Conservation (phyloP, 352 stramenopile genomes). For the Pythium periplocum region DNA sequence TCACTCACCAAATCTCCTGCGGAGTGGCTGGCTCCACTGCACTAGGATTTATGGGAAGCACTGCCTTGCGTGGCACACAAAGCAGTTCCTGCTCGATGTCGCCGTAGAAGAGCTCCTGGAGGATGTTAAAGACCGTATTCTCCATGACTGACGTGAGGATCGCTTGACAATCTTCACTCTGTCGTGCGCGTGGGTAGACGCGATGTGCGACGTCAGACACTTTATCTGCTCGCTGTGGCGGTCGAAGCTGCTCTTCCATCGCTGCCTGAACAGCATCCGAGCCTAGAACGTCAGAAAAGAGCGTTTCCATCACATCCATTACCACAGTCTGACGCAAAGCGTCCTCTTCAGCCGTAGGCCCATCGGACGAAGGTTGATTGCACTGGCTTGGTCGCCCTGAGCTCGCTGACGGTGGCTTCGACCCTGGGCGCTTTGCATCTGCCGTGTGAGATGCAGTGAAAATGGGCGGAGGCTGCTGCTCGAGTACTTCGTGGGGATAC, state of each 20-base stretch:
- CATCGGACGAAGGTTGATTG: neutral
- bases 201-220: slow-evolving; percentile 9
- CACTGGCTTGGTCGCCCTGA: neutral
- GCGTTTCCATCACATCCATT: slow-evolving; percentile 46
- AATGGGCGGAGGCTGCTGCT: slow-evolving; percentile 26
- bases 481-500: slow-evolving; percentile 31
- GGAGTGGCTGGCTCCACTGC: no score
- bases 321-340: slow-evolving; percentile 36
- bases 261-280: slow-evolving; percentile 41
- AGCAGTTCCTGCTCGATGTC: slow-evolving; percentile 65
- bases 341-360: neutral
- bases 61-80: slow-evolving; percentile 52
- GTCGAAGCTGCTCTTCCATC: slow-evolving; percentile 30
- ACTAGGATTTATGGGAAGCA: slow-evolving; percentile 27
- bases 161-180: slow-evolving; percentile 57
- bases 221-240: slow-evolving; percentile 21
- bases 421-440: no score
- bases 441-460: neutral
- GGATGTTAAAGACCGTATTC: slow-evolving; percentile 76
- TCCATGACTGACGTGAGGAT: slow-evolving; percentile 62
- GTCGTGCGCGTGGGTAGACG: slow-evolving; percentile 15
- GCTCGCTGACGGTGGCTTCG: no score
- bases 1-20: no score
- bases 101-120: slow-evolving; percentile 79
- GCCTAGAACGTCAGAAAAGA: slow-evolving; percentile 55